Base-by-base conservation (phyloP, 495 filamentous ascomycete species). In the Hypoxylon intermedium region DNA sequence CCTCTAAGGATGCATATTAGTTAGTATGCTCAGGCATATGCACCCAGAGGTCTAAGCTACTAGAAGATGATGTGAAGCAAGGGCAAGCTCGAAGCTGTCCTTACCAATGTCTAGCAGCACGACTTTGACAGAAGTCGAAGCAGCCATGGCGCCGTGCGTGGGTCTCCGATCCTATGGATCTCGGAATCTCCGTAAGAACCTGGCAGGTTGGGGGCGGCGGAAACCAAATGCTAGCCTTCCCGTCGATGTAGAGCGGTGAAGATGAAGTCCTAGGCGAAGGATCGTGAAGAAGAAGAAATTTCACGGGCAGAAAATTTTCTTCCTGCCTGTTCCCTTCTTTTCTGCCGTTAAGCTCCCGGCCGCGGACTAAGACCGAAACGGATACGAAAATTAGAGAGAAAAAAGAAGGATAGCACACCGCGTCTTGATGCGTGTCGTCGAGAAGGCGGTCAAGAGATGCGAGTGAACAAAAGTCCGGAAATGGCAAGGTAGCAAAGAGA, bases 1-100 rank as follows among this genome's bases (percentile, higher is more conserved):
- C 86, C 77, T 89, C 86, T 89, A 70, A 53, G 34, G 46, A 63
- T 54, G 69, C 56, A 58, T 68, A 73, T 80, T 77, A 79, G 76
- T 72, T 60, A 73, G 61, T 58, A 65, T 50, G 46, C 46, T 60
- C 61, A 60, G 65, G 68, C 63, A 65, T 69, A 72, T 72, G 67
- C 69, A 63, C 48, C 60, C 42, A 53, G 49, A 49, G 41, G 52
- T 61, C 45, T 43, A 54, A 65, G 34, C 63, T 50, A 50, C 41
- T 34, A 52, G 31, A 47, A 26, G 23, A 47, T 34, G 45, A 34
- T 40, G 28, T n/a, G 51, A 45, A 60, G 63, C 33, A 65, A 63
- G 62, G 56, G 52, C 58, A 58, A 47, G 59, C 53, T 64, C 20
- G 42, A 47, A 53, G 49, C 50, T 55, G 43, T 60, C 53, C 69